Evolutionary conservation across 169 alveolate genomes (phyloP), one percentile per base, ranked within the genome.

Genomic region (Toxoplasma gondii): DNA sequence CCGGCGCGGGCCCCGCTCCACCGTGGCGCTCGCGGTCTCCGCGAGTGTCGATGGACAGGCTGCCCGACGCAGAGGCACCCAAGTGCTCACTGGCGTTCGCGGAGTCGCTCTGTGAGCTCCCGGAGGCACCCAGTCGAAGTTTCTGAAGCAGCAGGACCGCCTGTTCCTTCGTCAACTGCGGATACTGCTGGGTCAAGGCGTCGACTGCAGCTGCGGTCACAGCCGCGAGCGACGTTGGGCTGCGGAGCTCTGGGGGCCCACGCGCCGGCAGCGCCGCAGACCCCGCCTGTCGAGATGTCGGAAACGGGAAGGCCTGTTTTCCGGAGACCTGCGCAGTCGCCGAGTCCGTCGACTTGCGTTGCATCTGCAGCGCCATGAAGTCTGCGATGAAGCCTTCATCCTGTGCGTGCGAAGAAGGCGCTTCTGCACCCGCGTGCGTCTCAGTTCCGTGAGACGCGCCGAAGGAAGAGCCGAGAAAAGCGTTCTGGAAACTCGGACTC

Each of bases 151-250:
- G 44, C 41, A 74, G 84, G 27, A 36, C 84, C 43, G 84, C 45
- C 9, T 74, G 49, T 24, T 74, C 84, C 84, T 36, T 31, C 84
- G 84, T 34, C 84, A 74, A 44, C 84, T 74, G 84, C 84, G 84
- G 44, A n/a, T 74, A 74, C 84, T 74, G 84, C 84, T 36, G 39
- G 1, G 44, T 74, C 43, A 74, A 44, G 49, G 84, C 84, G 24
- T 74, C 84, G 39, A 36, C 84, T 10, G 84, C 84, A 1, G 49
- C 84, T 16, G 84, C 84, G 27, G 84, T 36, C 39, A 36, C 43
- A 16, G 44, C 84, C 2, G 84, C 84, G 16, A 36, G 49, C 5
- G 84, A 34, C 24, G 39, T 74, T 9, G 84, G 49, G 84, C 84
- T 74, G n/a, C 84, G 1, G 45, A 44, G 17, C 84, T 31, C 84